These are phyloP conservation scores for Bertia moriformis DNA, from an alignment of 2,329 filamentous ascomycete species.

Conservation along the genomic window DNA sequence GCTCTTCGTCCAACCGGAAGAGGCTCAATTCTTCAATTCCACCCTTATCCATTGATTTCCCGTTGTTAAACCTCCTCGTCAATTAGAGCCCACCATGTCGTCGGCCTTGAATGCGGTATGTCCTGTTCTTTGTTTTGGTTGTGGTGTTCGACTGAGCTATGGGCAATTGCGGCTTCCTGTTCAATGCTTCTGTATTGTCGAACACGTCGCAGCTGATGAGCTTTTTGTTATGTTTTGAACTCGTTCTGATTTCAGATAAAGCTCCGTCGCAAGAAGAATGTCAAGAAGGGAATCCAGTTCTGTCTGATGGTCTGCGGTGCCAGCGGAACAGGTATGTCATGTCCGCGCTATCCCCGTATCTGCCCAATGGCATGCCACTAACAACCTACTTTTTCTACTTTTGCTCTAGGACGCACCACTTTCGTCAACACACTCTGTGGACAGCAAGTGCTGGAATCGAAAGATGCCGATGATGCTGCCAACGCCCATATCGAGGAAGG, in stretches of 20 bases:
- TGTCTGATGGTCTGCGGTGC: conserved; percentile 99
- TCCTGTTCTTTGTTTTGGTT: neutral
- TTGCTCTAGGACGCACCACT: conserved; percentile 70
- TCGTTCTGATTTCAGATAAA: conserved; percentile 68
- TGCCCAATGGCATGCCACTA: too few species aligned
- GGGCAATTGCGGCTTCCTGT: too few species aligned
- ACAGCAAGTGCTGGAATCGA: conserved; percentile 77
- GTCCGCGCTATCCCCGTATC: neutral
- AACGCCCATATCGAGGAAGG: conserved; percentile 88
- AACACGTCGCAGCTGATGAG: too few species aligned
- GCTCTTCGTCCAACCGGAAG: too few species aligned
- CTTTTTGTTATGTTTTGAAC: too few species aligned
- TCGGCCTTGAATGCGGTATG: conserved; percentile 1
- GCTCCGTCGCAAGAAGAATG: conserved; percentile 99
- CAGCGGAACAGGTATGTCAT: conserved; percentile 76
- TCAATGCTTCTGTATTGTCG: too few species aligned
- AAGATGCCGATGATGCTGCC: conserved; percentile 79
- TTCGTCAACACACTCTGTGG: conserved; percentile 99
- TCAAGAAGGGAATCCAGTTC: conserved; percentile 99
- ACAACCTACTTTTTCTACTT: too few species aligned
- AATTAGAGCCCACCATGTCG: conserved; percentile 1
- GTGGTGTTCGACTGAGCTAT: too few species aligned
- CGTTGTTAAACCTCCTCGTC: too few species aligned
- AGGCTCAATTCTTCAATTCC: too few species aligned
- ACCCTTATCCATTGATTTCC: too few species aligned